Base-by-base conservation (phyloP, 441 rosid genomes). In the Bocquillonia castaneifolia region DNA sequence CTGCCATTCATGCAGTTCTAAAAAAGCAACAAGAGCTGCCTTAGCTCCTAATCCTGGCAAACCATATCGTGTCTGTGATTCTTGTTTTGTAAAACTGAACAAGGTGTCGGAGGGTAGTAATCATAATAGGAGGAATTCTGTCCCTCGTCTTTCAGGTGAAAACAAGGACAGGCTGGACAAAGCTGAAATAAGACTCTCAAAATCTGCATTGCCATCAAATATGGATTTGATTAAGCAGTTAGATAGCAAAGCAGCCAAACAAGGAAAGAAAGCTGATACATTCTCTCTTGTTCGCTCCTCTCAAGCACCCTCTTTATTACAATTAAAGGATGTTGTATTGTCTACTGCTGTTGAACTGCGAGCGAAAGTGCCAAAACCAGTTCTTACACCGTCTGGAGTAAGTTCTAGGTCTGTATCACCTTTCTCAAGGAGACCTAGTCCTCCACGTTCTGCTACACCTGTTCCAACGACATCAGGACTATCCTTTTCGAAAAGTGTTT, bases 321-420 rank as follows among this genome's bases (percentile, higher is more conserved):
- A 90, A 83, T 82, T 94, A 73, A 90, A 77, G 73, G 98, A 95
- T 75, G 95, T 80, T 72, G 92, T 90, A 54, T 69, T 92, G 59
- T 78, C 88, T 59, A 79, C 77, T 58, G 81, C 93, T 51, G 78
- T 76, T 72, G 99, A 94, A 61, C 59, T 88, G 70, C 85, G 88
- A 62, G 75, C 89, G 61, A 80, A 75, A 44, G 82, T 81, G 65
- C 96, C 96, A n/a, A 92, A 84, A 75, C 89, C 96, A 54, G 84
- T 84, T 57, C 83, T 80, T 52, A 81, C 85, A 66, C 82, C 90
- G n/a, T 92, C 97, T 62, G 98, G 91, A 71, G 87, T 81, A 66
- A 92, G 85, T 82, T 95, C 99, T 36, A 86, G 98, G 80, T 88
- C 99, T 0, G 93, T 95, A 69, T 95, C 99, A 50, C 99, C 97